These are phyloP conservation scores for Nyctanthes arbortristis DNA, from an alignment of 257 asterid species.

Conservation along the genomic window DNA sequence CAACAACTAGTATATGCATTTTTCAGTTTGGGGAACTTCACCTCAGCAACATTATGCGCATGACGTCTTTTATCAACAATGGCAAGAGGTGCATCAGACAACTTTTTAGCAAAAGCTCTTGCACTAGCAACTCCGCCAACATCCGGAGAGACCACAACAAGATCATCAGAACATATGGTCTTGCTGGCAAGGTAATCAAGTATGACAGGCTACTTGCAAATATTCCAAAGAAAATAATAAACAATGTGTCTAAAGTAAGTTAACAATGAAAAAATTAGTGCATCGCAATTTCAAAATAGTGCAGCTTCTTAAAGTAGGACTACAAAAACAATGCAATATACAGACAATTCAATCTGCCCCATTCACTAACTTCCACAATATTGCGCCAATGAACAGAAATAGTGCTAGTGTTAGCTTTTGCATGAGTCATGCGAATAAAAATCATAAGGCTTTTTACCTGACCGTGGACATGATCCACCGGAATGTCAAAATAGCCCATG, in stretches of 20 bases:
- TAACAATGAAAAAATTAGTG: constrained; percentile 3
- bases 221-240: constrained; percentile 10
- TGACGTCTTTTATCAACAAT: constrained; percentile 88
- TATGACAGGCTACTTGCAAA: constrained; percentile 65
- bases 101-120: constrained; percentile 79
- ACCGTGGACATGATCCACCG: constrained; percentile 83
- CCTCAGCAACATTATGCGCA: constrained; percentile 81
- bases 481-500: constrained; percentile 82
- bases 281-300: no score
- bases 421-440: constrained; percentile 2
- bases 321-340: constrained; percentile 9
- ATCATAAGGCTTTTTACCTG: constrained; percentile 43
- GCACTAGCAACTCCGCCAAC: constrained; percentile 93
- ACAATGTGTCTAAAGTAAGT: constrained; percentile 10
- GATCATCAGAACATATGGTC: constrained; percentile 62
- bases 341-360: neutral
- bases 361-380: neutral
- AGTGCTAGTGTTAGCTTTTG: neutral
- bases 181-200: constrained; percentile 91
- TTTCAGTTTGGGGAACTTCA: constrained; percentile 21
- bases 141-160: constrained; percentile 86
- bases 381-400: neutral
- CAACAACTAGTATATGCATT: constrained; percentile 12
- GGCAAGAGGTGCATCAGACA: constrained; percentile 85
- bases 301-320: constrained; percentile 16